Conservation (phyloP, 257 asterid genomes). For the Solanum lignicaule region DNA sequence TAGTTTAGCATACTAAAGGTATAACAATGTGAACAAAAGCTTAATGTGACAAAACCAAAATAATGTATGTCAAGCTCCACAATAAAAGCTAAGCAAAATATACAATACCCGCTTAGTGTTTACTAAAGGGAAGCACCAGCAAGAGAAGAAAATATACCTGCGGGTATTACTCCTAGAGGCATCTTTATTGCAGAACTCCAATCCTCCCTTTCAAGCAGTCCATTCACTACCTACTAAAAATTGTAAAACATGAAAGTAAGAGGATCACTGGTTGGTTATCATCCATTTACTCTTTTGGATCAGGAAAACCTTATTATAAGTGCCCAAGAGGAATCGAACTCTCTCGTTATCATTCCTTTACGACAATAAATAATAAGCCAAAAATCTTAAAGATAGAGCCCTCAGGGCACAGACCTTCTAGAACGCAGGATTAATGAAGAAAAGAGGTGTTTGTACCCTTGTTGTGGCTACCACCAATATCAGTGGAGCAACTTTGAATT, state of each 20-base stretch:
- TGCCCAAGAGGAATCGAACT: background rate
- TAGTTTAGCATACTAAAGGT: background rate
- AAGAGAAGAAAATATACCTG: slow-evolving; percentile 39
- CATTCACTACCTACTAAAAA: slow-evolving; percentile 82
- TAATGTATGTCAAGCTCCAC: background rate
- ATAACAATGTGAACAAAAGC: background rate
- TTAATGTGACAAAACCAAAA: background rate
- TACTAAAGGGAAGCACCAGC: background rate
- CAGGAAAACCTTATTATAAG: background rate
- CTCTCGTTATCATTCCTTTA: background rate
- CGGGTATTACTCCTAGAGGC: slow-evolving; percentile 91
- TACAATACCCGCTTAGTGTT: background rate
- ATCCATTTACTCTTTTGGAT: background rate
- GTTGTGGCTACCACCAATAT: background rate
- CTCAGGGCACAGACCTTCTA: background rate
- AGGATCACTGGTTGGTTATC: slow-evolving; percentile 7
- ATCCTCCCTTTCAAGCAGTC: slow-evolving; percentile 85
- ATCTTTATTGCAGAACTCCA: slow-evolving; percentile 67
- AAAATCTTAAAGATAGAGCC: background rate
- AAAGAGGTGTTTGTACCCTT: background rate
- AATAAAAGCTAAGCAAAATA: background rate
- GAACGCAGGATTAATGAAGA: background rate
- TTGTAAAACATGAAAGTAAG: slow-evolving; percentile 15
- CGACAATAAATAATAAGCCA: background rate
- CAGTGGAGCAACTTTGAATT: background rate